Evolutionary conservation across 2,329 filamentous ascomycete genomes (phyloP).

Genomic region (Fusarium denticulatum): DNA sequence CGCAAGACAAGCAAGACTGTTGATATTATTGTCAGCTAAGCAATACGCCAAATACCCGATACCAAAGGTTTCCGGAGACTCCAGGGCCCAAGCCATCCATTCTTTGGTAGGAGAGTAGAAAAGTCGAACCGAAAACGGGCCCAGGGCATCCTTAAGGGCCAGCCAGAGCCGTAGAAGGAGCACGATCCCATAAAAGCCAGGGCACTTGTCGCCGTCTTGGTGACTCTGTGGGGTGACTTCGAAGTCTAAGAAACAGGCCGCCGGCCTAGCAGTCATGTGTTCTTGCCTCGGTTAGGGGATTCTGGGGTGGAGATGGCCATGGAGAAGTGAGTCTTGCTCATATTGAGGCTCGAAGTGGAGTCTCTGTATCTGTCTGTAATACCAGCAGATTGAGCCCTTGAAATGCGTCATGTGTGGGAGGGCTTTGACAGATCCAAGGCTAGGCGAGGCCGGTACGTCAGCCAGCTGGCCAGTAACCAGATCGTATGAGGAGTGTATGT

Average conservation of each 20-base stretch:
- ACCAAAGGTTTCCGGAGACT: neutral
- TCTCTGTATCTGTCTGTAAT: neutral
- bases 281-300: slow-evolving; percentile 28
- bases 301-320: slow-evolving; percentile 13
- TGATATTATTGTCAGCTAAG: neutral
- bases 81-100: neutral
- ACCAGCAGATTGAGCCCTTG: neutral
- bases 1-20: neutral
- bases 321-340: slow-evolving; percentile 1
- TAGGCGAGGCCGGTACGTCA: neutral
- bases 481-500: neutral
- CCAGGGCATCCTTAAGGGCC: neutral
- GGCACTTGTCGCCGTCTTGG: slow-evolving; percentile 16
- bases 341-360: slow-evolving; percentile 22
- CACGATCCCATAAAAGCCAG: neutral
- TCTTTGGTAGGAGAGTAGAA: neutral
- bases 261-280: neutral
- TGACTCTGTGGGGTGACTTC: slow-evolving; percentile 18
- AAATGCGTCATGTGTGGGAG: slow-evolving; percentile 2
- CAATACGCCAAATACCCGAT: neutral
- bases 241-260: slow-evolving; percentile 15
- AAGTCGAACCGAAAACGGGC: neutral
- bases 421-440: slow-evolving; percentile 9
- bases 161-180: slow-evolving; percentile 1
- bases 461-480: neutral